Evolutionary conservation across 2,329 filamentous ascomycete genomes (phyloP).

Genomic region (Fusarium liriodendri): DNA sequence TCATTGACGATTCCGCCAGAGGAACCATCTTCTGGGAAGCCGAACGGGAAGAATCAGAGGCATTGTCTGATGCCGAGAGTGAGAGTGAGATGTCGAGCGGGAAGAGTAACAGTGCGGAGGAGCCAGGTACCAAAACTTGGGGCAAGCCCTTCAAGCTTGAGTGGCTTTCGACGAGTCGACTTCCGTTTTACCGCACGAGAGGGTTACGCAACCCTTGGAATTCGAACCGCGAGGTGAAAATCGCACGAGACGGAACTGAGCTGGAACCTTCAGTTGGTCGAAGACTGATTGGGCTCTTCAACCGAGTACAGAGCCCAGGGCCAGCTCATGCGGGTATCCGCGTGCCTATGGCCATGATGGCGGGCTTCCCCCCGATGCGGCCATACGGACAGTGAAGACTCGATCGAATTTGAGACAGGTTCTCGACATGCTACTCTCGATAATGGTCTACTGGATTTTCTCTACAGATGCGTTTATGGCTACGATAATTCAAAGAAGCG

Average conservation of each 20-base stretch:
- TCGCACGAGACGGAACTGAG: slow-evolving; percentile 93
- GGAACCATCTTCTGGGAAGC: slow-evolving; percentile 98
- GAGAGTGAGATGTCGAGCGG: slow-evolving; percentile 52
- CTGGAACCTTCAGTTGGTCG: slow-evolving; percentile 85
- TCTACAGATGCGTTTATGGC: slow-evolving; percentile 16
- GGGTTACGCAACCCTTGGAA: slow-evolving; percentile 95
- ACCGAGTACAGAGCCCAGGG: slow-evolving; percentile 60
- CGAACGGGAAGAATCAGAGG: slow-evolving; percentile 67
- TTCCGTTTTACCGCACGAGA: slow-evolving; percentile 90
- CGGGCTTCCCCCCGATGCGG: slow-evolving; percentile 53
- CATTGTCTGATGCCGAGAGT: slow-evolving; percentile 59
- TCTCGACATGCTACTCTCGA: slow-evolving; percentile 24
- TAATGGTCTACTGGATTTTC: neutral
- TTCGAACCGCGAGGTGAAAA: slow-evolving; percentile 94
- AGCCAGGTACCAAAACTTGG: slow-evolving; percentile 72
- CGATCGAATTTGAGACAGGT: slow-evolving; percentile 15
- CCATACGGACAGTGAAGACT: slow-evolving; percentile 46
- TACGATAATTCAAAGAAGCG: slow-evolving; percentile 41
- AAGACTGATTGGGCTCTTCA: slow-evolving; percentile 83
- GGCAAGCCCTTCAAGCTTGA: slow-evolving; percentile 92
- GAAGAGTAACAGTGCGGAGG: slow-evolving; percentile 56
- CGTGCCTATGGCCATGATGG: slow-evolving; percentile 49
- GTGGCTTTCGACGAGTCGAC: slow-evolving; percentile 84
- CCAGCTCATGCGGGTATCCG: slow-evolving; percentile 45
- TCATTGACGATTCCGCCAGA: slow-evolving; percentile 92